Conservation (phyloP, 441 rosid genomes). For the Gossypium davidsonii region DNA sequence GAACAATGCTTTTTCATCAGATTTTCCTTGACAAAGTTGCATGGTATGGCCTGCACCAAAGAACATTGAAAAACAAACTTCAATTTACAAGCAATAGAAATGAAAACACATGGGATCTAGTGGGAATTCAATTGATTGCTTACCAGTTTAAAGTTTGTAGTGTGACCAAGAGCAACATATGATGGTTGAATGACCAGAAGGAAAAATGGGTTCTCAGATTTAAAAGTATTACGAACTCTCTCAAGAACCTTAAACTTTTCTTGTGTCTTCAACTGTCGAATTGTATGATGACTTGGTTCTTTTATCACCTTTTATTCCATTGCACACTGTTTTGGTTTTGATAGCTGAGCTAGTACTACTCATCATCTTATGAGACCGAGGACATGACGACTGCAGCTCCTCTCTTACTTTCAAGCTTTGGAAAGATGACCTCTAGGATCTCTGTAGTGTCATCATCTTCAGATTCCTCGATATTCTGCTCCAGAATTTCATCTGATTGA, state of each 20-base stretch:
- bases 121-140: slow-evolving; percentile 5
- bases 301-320: no score
- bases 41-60: not conserved
- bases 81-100: not conserved
- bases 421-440: not conserved
- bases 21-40: not conserved
- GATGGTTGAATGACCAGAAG: not conserved
- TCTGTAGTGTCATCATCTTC: not conserved
- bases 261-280: not conserved
- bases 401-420: not conserved
- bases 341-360: not conserved
- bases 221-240: not conserved
- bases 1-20: not conserved
- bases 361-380: not conserved
- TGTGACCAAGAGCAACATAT: not conserved
- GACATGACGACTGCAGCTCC: not conserved
- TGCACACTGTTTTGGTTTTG: not conserved
- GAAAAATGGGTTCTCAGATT: slow-evolving; percentile 15
- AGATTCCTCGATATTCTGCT: not conserved
- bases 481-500: not conserved
- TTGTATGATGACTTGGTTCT: no score
- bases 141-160: slow-evolving; percentile 3
- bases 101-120: not conserved
- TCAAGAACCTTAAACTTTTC: not conserved
- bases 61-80: not conserved